Percentiles rank a stretch among this genome's conserved stretches.
Evolutionary conservation across 192 early-diverging fungal genomes (phyloP).

Genomic region (Thamnidium elegans): DNA sequence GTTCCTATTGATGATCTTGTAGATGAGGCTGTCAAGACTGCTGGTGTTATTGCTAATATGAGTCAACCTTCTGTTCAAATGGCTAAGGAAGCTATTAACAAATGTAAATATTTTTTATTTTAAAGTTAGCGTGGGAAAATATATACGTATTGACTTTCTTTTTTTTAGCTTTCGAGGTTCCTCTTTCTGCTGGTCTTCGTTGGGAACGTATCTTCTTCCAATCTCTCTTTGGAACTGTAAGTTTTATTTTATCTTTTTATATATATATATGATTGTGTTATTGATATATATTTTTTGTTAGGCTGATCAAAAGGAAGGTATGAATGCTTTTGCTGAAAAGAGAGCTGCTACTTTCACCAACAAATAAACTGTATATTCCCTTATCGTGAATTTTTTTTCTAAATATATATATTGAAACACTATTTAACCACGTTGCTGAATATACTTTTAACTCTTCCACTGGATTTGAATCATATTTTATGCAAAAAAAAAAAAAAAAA

Average conservation of each 20-base stretch:
- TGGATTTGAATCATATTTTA: no score
- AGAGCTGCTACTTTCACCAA: slow-evolving; percentile 82
- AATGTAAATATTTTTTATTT: slow-evolving; percentile 43
- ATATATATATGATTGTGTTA: no score
- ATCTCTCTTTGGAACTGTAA: slow-evolving; percentile 78
- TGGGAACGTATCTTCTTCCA: slow-evolving; percentile 97
- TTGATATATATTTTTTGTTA: slow-evolving; percentile 30
- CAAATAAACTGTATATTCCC: slow-evolving; percentile 53
- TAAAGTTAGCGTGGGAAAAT: neutral
- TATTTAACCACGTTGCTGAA: no score
- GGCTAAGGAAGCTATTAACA: slow-evolving; percentile 96
- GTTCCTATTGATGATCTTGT: slow-evolving; percentile 84
- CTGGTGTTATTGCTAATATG: slow-evolving; percentile 80
- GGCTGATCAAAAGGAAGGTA: slow-evolving; percentile 96
- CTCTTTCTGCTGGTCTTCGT: slow-evolving; percentile 77
- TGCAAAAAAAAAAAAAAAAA: no score
- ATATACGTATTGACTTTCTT: neutral
- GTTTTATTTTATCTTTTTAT: slow-evolving; percentile 14
- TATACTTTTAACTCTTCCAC: no score
- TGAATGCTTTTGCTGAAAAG: slow-evolving; percentile 92
- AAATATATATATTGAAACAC: no score
- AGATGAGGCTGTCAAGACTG: slow-evolving; percentile 88
- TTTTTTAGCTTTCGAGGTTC: slow-evolving; percentile 78
- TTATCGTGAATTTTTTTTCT: neutral
- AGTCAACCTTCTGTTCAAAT: slow-evolving; percentile 86